Evolutionary conservation across 345 rosid genomes (phyloP).

Genomic region (Fremontodendron californicum): DNA sequence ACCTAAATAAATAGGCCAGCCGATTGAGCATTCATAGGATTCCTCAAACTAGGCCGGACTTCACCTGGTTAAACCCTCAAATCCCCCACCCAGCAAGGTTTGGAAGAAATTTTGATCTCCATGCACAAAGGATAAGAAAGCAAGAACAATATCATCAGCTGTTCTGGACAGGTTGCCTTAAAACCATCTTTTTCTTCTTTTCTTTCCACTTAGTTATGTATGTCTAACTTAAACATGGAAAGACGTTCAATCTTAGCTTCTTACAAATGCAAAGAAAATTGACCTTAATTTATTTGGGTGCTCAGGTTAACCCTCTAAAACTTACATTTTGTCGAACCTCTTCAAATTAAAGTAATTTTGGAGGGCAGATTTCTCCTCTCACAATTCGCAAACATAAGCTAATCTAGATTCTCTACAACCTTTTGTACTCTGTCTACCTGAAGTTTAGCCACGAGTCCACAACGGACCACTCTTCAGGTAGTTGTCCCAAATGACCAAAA

Average conservation of each 20-base stretch:
- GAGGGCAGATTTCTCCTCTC: neutral
- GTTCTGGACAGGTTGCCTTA: neutral
- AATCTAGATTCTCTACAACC: neutral
- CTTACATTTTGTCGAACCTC: neutral
- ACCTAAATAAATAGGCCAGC: neutral
- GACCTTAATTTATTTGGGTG: neutral
- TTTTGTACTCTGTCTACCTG: neutral
- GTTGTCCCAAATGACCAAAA: neutral
- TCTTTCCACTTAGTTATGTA: neutral
- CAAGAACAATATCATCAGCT: neutral
- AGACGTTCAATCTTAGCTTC: neutral
- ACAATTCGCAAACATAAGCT: neutral
- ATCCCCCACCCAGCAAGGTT: neutral
- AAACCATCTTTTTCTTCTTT: neutral
- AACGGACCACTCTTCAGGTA: no score
- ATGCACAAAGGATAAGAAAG: neutral
- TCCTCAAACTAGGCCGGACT: neutral
- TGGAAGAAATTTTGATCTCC: neutral
- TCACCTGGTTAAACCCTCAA: neutral
- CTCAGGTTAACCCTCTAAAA: neutral
- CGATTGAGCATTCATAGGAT: neutral
- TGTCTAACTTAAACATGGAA: neutral
- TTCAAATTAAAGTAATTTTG: neutral
- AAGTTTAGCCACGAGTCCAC: no score
- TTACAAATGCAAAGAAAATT: neutral